Evolutionary conservation across 352 stramenopile genomes (phyloP), one percentile per base, ranked within the genome.

Genomic region (Globisporangium barbulae): DNA sequence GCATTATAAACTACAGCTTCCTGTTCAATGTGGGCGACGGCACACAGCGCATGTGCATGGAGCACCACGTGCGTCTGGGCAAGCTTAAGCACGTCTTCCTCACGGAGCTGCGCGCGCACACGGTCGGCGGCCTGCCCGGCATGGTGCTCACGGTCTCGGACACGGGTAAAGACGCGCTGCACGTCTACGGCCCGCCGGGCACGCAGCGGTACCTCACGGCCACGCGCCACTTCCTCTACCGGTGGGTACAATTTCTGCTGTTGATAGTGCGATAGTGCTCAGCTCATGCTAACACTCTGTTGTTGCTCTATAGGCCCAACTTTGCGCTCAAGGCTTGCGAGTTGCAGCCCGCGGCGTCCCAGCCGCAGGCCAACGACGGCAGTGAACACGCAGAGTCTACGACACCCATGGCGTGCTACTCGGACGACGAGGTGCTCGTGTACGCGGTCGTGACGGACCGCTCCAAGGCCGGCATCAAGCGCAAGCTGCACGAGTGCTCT

Each of bases 1-100:
- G 25, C 25, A 28, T 28, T 28, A 28, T 28, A 28, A 28, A 28
- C 25, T 28, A 2, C 64, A 91, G 83, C n/a, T 93, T 96, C 65
- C 64, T 97, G 22, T 96, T 97, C 65, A 96, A 97, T 59, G 89
- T 94, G 12, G 87, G 89, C 30, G 90, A 97, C 68, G 90, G 90
- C 63, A 94, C 76, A 8, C 90, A 97, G 67, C 79, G 90, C 30
- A 75, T 97, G 69, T 97, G 86, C 72, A 97, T 96, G 86, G 90
- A 97, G 76, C 90, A 97, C 74, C 84, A 93, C 71, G 79, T 97
- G 63, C 85, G 89, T 17, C 69, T 97, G 15, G 81, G 73, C 6
- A 97, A 96, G 69, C 64, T 96, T 30, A 74, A 88, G 59, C 71
- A 90, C 49, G 76, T 96, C 5, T 96, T 96, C 63, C 73, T 97